Conservation (phyloP, 208 protist genomes). For the Porcisia hertigi region DNA sequence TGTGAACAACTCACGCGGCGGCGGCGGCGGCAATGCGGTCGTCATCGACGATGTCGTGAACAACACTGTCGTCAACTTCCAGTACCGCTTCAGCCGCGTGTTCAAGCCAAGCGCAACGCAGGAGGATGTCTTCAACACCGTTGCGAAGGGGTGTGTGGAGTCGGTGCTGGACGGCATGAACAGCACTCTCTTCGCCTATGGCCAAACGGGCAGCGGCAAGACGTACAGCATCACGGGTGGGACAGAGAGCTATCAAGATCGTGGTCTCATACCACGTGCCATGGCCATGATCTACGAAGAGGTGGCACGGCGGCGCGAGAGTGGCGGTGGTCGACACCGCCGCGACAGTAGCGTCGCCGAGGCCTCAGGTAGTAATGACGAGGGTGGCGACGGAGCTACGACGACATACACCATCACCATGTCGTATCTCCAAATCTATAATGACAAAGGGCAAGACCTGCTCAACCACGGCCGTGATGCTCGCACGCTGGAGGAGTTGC, state of each 20-base stretch:
- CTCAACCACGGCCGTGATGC: conserved; percentile 91
- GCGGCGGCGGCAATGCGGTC: neutral
- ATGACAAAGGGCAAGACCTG: conserved; percentile 90
- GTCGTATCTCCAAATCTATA: conserved; percentile 92
- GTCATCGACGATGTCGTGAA: conserved; percentile 60
- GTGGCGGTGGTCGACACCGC: conserved; percentile 17
- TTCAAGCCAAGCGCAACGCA: conserved; percentile 77
- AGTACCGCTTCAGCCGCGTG: conserved; percentile 76
- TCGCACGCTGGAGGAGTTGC: conserved; percentile 68
- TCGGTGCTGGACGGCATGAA: conserved; percentile 84
- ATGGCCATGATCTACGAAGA: conserved; percentile 85
- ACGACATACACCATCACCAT: conserved; percentile 52
- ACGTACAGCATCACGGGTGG: conserved; percentile 92
- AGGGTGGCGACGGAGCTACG: conserved; percentile 7
- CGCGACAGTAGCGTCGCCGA: neutral
- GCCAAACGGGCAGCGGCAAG: conserved; percentile 91
- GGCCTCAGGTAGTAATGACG: neutral
- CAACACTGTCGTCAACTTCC: conserved; percentile 69
- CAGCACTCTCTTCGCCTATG: conserved; percentile 91
- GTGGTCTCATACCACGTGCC: conserved; percentile 88
- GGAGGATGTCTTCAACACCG: conserved; percentile 80
- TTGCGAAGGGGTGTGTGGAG: conserved; percentile 83
- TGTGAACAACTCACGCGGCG: neutral
- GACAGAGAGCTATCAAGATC: conserved; percentile 81
- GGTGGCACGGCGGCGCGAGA: conserved; percentile 34